Evolutionary conservation across 2,329 filamentous ascomycete genomes (phyloP), one percentile per base, ranked within the genome.

Genomic region (Pseudofabraea citricarpa): DNA sequence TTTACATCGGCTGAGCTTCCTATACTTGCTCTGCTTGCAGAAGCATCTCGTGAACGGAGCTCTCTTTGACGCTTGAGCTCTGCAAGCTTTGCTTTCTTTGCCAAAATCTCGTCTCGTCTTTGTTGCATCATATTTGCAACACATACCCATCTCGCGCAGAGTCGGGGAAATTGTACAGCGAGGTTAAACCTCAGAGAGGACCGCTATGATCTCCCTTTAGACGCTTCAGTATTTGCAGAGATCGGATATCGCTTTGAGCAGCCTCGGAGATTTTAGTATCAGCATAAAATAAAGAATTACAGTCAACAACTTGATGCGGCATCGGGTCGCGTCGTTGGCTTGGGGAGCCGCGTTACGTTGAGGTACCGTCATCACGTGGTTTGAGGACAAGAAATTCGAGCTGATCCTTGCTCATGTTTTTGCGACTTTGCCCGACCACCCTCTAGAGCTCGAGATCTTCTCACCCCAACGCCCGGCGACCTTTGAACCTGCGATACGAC

Each of bases 11-110:
- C 77, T 40, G 78, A 69, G 60, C 79, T 77, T 47, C 81, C 81
- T 57, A 82, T 72, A 62, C 81, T 86, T 59, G 83, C 77, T 54
- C 89, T 80, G 55, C 73, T 81, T 50, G 77, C 77, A 47, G 75
- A 79, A 56, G 87, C 81, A 63, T 94, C 87, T 62, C 78, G 87
- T 52, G 87, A 80, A 47, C 90, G 79, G 56, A 91, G 71, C 64
- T 94, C 90, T 57, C 93, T 81, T 70, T 96, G 90, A 50, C 87
- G 81, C 72, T 95, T 96, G 53, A 98, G 78, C 75, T 97, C 93
- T 39, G 88, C 90, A 58, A 98, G 88, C 74, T 93, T 96, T 51
- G 90, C 91, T 74, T 88, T 91, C 72, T 98, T 98, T 56, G 90
- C 90, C 57, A 93, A 74, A 56, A 98, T 95, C 73, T 98, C 93